Evolutionary conservation across 148 eudicot species (phyloP).

Genomic region (Linanthus parryae): DNA sequence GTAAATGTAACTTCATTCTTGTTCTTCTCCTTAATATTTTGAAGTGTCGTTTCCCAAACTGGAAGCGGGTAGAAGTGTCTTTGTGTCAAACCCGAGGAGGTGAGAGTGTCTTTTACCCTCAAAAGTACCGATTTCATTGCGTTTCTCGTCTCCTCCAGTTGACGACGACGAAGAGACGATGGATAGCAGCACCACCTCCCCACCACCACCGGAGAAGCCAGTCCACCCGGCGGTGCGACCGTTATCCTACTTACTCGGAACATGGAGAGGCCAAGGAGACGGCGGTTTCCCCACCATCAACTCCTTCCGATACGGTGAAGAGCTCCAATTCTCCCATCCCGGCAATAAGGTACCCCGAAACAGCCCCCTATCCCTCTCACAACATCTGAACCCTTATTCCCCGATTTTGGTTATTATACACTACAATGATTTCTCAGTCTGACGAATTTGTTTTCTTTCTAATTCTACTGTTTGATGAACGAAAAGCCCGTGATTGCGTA

Average conservation of each 20-base stretch:
- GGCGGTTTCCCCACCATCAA: slow-evolving; percentile 46
- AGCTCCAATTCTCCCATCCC: slow-evolving; percentile 35
- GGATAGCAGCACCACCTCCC: slow-evolving; percentile 10
- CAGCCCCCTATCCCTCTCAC: too few relatives aligned
- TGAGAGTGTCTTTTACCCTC: too few relatives aligned
- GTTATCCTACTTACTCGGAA: slow-evolving; percentile 35
- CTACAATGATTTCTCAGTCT: too few relatives aligned
- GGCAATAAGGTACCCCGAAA: slow-evolving; percentile 35
- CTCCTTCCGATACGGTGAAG: slow-evolving; percentile 38
- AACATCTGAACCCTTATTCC: too few relatives aligned
- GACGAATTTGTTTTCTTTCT: neutral
- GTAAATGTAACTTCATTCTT: too few relatives aligned
- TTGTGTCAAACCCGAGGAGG: too few relatives aligned
- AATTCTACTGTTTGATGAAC: neutral
- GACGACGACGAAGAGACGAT: slow-evolving; percentile 6
- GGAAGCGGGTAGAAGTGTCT: too few relatives aligned
- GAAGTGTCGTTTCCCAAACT: too few relatives aligned
- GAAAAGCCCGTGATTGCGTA: slow-evolving; percentile 43
- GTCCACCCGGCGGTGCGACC: slow-evolving; percentile 36
- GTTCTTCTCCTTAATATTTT: too few relatives aligned
- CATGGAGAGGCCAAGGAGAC: slow-evolving; percentile 52
- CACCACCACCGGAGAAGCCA: slow-evolving; percentile 2
- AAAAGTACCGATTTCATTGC: too few relatives aligned
- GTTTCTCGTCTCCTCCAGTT: too few relatives aligned
- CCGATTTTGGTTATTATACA: too few relatives aligned